A percentile compares a stretch with the other conserved stretches of the same genome.
phyloP scores from a whole-genome alignment of 352 stramenopile genomes.

The Globisporangium echinulatum region DNA sequence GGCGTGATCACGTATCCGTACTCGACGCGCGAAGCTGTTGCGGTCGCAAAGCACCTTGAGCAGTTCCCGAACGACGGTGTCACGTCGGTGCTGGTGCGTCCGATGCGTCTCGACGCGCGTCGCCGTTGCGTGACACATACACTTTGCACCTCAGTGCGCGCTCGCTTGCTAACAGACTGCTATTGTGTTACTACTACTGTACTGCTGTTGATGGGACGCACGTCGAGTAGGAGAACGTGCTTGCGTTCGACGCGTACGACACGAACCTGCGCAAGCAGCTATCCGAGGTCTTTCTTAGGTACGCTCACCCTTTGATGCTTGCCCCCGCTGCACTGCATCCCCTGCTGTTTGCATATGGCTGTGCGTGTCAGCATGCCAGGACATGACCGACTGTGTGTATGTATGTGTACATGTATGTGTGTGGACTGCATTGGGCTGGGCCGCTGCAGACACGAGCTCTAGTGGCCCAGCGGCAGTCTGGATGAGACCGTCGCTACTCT shows the following conservation, averaged over 20 bases:
- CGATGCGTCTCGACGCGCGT: not conserved
- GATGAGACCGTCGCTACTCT: too few species aligned
- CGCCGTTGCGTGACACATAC: not conserved
- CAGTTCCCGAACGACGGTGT: constrained; percentile 90
- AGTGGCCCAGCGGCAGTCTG: not conserved
- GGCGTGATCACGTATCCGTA: constrained; percentile 93
- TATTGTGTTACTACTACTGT: too few species aligned
- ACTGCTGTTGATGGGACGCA: not conserved
- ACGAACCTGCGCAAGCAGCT: constrained; percentile 64
- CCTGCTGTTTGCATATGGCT: not conserved
- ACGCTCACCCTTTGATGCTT: constrained; percentile 9
- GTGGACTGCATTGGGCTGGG: constrained; percentile 6
- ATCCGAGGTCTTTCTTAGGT: constrained; percentile 75
- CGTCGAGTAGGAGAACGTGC: constrained; percentile 84
- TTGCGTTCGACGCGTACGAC: constrained; percentile 92
- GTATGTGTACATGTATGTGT: constrained; percentile 9
- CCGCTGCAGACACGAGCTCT: constrained; percentile 9
- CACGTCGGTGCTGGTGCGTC: constrained; percentile 41
- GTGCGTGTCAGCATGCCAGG: too few species aligned
- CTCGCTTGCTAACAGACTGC: too few species aligned
- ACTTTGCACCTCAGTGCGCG: not conserved
- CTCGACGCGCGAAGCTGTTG: constrained; percentile 91
- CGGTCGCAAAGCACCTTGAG: constrained; percentile 91
- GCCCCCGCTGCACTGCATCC: not conserved
- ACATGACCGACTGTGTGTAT: not conserved